Evolutionary conservation across 768 basidiomycete genomes (phyloP).

Genomic region (Boletellus ananiceps): DNA sequence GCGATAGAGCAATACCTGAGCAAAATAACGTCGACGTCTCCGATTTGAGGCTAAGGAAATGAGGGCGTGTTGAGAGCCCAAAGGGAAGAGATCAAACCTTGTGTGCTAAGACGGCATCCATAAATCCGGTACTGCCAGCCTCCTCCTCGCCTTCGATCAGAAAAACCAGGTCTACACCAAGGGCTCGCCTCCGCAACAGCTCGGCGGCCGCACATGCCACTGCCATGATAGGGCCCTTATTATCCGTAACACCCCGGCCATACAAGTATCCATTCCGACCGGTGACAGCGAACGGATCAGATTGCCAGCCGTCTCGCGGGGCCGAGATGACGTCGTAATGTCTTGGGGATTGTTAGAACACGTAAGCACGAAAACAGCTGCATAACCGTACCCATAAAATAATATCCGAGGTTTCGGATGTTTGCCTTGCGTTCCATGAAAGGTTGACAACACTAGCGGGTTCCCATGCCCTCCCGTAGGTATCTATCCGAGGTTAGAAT

Average conservation of each 20-base stretch:
- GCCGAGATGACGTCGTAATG: constrained; percentile 98
- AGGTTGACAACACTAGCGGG: constrained; percentile 87
- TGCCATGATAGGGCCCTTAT: constrained; percentile 94
- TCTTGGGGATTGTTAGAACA: constrained; percentile 33
- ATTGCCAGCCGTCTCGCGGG: constrained; percentile 66
- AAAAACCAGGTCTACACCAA: constrained; percentile 85
- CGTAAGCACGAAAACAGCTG: neutral
- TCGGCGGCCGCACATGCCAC: constrained; percentile 86
- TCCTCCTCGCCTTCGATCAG: constrained; percentile 97
- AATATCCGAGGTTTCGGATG: constrained; percentile 66
- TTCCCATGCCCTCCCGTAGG: constrained; percentile 73
- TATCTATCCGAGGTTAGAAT: constrained; percentile 42
- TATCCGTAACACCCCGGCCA: constrained; percentile 87
- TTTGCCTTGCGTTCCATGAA: constrained; percentile 62
- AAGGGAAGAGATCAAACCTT: constrained; percentile 46
- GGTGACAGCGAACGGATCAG: constrained; percentile 76
- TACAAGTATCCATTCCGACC: constrained; percentile 88
- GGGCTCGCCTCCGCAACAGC: constrained; percentile 61
- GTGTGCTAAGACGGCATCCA: constrained; percentile 64
- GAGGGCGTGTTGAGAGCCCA: neutral
- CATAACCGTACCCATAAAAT: constrained; percentile 72
- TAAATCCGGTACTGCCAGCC: constrained; percentile 85
- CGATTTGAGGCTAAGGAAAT: constrained; percentile 63
- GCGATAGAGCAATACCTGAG: constrained; percentile 52
- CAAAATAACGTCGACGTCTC: constrained; percentile 83